Evolutionary conservation across 179 eudicot genomes (phyloP), one percentile per base, ranked within the genome.

Genomic region (Beta corolliflora): DNA sequence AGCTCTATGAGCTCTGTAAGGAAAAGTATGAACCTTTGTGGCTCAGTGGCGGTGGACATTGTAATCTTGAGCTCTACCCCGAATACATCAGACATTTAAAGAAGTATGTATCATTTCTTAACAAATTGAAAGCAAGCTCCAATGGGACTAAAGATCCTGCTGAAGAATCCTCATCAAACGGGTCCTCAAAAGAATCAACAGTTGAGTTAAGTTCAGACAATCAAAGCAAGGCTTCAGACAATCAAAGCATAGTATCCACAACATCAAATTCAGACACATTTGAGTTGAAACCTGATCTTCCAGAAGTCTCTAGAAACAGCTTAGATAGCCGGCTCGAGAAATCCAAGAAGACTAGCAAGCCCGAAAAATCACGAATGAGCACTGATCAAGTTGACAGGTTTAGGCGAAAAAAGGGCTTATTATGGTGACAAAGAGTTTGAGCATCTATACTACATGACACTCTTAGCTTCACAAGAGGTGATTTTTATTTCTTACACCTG

Each of bases 11-110:
- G 86, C 99, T 92, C 71, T 89, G 94, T 82, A 95, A 90, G 81
- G 88, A 88, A 80, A 92, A 91, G 83, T 94, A 94, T 53, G 98
- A 94, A 71, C 99, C 99, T 41, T 83, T 95, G 59, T 94, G 99
- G 99, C 89, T 95, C 72, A 91, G 80, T 81, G 99, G 99, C 14
- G 99, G 99, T 66, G 98, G 98, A 14, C 99, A 95, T 83, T 92
- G 94, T 87, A 94, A 95, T 80, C 99, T 95, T 41, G 98, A 95
- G 88, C 89, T 95, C 53, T 95, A 88, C 83, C 97, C 98, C 0
- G 98, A 95, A 80, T 95, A 84, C 89, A 91, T 95, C 64, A 88
- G 89, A 82, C 95, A 95, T 78, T 84, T 94, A 80, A 95, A 94
- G 84, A 94, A 90, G 84, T 95, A 90, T 71, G 95, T 94, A 63